A percentile compares a stretch with the other conserved stretches of the same genome.
Conservation (phyloP, 108 stramenopile species). For the Fragilaria radians region DNA sequence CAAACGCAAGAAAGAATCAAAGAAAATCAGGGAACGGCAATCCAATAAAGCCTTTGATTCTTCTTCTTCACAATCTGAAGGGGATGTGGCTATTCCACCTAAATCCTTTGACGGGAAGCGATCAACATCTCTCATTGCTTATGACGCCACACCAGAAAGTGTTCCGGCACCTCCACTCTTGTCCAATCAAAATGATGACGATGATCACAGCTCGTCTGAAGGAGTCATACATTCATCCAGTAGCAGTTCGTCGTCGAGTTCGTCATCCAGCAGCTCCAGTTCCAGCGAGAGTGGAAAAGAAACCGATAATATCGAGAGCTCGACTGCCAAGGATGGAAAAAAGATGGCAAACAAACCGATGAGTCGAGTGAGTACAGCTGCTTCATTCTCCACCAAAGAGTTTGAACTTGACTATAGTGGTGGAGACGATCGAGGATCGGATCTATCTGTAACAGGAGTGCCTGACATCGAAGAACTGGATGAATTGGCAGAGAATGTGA, state of each 20-base stretch:
- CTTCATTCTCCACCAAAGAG: no score
- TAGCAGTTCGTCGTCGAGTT: no score
- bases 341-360: background rate
- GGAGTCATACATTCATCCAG: no score
- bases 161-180: no score
- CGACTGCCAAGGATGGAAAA: background rate
- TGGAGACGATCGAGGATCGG: constrained; percentile 48
- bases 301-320: no score
- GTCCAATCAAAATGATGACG: no score
- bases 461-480: constrained; percentile 66
- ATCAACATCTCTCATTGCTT: background rate
- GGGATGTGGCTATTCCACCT: constrained; percentile 5
- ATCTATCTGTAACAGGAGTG: constrained; percentile 14
- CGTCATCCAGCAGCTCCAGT: no score
- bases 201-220: no score
- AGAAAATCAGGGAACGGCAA: constrained; percentile 8
- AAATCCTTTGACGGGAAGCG: no score
- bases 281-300: no score
- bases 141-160: no score
- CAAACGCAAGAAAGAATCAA: constrained; percentile 3
- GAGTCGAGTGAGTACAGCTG: background rate
- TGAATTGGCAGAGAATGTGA: constrained; percentile 33
- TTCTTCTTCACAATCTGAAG: background rate
- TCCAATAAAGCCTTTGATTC: constrained; percentile 1
- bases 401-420: constrained; percentile 38